A percentile compares a stretch with the other conserved stretches of the same genome.
These are phyloP conservation scores for Candida schatavii DNA, from an alignment of 805 yeast genomes.

Conservation along the genomic window DNA sequence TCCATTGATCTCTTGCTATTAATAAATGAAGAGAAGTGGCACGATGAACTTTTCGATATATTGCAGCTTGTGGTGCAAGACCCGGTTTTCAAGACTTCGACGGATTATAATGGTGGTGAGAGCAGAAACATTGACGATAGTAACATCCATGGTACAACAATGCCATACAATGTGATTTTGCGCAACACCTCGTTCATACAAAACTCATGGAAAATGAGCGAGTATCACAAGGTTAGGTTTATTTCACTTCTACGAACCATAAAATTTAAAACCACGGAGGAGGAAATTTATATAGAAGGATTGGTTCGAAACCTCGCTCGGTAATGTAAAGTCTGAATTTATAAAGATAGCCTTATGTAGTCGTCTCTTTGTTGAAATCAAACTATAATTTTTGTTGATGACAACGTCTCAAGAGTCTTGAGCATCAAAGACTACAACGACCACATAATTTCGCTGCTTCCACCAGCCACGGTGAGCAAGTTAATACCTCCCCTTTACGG, in stretches of 20 bases:
- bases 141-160: too few relatives aligned
- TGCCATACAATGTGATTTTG: not conserved
- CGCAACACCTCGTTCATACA: not conserved
- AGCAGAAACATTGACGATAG: not conserved
- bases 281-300: not conserved
- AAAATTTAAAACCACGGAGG: not conserved
- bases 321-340: too few relatives aligned
- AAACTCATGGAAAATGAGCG: not conserved
- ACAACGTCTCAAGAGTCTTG: too few relatives aligned
- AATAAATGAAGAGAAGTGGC: not conserved
- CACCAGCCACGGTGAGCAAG: too few relatives aligned
- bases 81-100: not conserved
- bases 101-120: too few relatives aligned
- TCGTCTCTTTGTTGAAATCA: too few relatives aligned
- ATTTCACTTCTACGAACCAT: not conserved
- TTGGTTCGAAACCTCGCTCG: not conserved
- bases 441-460: too few relatives aligned
- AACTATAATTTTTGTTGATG: too few relatives aligned
- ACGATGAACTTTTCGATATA: not conserved
- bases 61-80: not conserved
- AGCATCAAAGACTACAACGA: too few relatives aligned
- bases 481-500: too few relatives aligned
- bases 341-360: too few relatives aligned
- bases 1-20: slow-evolving; percentile 1
- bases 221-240: not conserved